phyloP scores from a whole-genome alignment of 169 alveolate species.

The Eimeria acervulina region DNA sequence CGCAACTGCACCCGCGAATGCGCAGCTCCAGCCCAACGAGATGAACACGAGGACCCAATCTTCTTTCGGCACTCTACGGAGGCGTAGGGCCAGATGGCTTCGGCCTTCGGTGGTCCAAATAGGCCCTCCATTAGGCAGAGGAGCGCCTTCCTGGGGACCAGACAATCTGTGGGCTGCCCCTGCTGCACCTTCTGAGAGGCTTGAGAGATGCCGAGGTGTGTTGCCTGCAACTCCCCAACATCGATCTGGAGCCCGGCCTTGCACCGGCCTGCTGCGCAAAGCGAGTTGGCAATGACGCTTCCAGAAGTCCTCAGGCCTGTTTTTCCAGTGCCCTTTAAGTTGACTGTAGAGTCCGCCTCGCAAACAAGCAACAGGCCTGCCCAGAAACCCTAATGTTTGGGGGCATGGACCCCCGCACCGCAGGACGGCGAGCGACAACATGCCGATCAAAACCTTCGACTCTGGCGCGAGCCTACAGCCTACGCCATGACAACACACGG shows the following conservation, averaged over 20 bases:
- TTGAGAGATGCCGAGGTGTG: not conserved
- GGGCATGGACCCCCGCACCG: slow-evolving; percentile 17
- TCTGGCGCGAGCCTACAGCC: not conserved
- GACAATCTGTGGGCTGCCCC: not conserved
- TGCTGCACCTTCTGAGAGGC: not conserved
- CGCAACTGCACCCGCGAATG: slow-evolving; percentile 30
- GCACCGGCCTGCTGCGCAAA: not conserved
- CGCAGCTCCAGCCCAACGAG: slow-evolving; percentile 68
- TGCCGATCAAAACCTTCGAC: not conserved
- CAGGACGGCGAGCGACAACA: not conserved
- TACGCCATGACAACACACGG: not conserved
- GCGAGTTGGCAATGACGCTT: not conserved
- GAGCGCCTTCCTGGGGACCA: not conserved
- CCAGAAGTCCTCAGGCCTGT: not conserved
- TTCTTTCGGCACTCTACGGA: slow-evolving; percentile 26
- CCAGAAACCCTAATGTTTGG: not conserved
- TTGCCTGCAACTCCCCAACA: not conserved
- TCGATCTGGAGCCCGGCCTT: not conserved
- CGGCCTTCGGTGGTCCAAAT: not conserved
- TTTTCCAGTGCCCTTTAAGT: not conserved
- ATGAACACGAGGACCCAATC: slow-evolving; percentile 60
- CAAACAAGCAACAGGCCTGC: not conserved
- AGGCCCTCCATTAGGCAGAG: not conserved
- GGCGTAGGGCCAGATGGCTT: slow-evolving; percentile 7
- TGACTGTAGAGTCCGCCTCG: not conserved